These are phyloP conservation scores for Penicillium bialowiezense DNA, from an alignment of 495 filamentous ascomycete species.

Conservation along the genomic window DNA sequence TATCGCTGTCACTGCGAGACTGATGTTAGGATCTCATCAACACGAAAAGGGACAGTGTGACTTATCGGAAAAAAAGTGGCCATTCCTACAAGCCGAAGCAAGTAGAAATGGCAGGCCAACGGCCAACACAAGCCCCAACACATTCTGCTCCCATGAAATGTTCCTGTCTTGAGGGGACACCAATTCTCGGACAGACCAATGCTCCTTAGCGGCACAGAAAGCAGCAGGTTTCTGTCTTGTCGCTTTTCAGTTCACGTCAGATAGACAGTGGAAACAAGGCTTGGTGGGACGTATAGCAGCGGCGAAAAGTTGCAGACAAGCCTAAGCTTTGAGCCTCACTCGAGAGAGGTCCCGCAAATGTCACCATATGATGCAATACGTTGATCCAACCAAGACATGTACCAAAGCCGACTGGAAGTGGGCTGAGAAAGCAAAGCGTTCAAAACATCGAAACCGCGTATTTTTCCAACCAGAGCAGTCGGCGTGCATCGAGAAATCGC, in stretches of 20 bases:
- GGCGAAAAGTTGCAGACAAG: constrained; percentile 63
- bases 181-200: no score
- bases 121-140: constrained; percentile 7
- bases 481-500: constrained; percentile 1
- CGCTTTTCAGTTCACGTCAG: constrained; percentile 15
- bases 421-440: constrained; percentile 6
- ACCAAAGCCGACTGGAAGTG: constrained; percentile 1
- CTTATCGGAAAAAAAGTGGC: constrained; percentile 55
- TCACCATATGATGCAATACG: constrained; percentile 11
- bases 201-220: constrained; percentile 12
- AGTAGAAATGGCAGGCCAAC: constrained; percentile 37
- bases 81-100: constrained; percentile 40
- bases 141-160: constrained; percentile 24
- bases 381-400: constrained; percentile 4
- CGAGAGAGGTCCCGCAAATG: constrained; percentile 76
- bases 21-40: no score
- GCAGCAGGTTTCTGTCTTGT: constrained; percentile 36
- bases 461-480: constrained; percentile 8
- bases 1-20: no score
- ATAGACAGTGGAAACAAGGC: constrained; percentile 4
- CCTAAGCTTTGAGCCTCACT: constrained; percentile 95
- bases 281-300: constrained; percentile 8
- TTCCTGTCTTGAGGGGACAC: no score
- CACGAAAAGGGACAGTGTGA: no score
- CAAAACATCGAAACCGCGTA: neutral